A percentile compares a stretch with the other conserved stretches of the same genome.
Conservation (phyloP, 2,329 filamentous ascomycete genomes). For the Pseudogymnoascus sp. region DNA sequence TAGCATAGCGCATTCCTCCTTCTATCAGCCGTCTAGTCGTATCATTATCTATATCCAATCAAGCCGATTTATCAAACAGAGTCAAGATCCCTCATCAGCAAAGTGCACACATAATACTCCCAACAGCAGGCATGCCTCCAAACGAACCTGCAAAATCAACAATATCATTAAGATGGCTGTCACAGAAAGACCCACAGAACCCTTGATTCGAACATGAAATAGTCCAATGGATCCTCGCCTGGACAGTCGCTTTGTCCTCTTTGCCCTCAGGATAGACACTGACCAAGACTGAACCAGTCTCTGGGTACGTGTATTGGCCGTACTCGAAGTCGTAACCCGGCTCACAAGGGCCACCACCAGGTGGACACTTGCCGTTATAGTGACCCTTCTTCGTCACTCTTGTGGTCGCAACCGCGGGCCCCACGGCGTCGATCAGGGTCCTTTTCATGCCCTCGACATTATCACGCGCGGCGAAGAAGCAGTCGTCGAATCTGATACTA, state of each 20-base stretch:
- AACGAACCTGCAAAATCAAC: background rate
- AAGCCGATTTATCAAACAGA: background rate
- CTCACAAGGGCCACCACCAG: background rate
- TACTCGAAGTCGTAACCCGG: background rate
- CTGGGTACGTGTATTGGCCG: background rate
- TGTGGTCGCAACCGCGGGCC: background rate
- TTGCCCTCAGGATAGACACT: background rate
- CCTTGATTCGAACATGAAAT: background rate
- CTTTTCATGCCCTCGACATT: background rate
- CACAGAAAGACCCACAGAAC: background rate
- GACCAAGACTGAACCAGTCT: background rate
- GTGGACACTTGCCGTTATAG: background rate
- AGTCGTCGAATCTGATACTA: background rate
- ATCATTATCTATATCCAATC: background rate
- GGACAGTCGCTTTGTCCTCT: background rate
- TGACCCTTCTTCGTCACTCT: background rate
- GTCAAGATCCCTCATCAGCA: background rate
- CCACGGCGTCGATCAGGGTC: constrained; percentile 14
- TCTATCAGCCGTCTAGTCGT: background rate
- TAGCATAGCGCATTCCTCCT: background rate
- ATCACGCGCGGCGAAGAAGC: background rate
- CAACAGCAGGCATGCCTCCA: background rate
- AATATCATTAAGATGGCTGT: background rate
- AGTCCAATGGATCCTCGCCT: background rate
- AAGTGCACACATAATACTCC: background rate